Evolutionary conservation across 257 asterid species (phyloP).

Genomic region (Cinchona pubescens): DNA sequence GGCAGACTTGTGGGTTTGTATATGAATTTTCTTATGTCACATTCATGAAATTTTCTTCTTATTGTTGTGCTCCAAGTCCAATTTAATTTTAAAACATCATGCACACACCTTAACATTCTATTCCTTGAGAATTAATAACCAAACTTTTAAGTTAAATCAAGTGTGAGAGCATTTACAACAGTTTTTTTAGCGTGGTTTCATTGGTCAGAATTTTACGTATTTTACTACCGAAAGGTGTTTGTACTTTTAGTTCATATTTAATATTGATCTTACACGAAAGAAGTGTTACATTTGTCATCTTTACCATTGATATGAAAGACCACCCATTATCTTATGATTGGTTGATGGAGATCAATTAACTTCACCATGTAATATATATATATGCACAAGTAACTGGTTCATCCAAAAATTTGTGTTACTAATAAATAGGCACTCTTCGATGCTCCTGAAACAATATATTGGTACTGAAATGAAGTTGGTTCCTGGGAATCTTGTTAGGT

Average conservation of each 20-base stretch:
- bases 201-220: background rate
- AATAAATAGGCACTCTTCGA: no score
- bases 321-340: no score
- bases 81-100: background rate
- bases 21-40: background rate
- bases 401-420: no score
- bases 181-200: background rate
- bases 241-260: background rate
- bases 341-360: no score
- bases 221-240: background rate
- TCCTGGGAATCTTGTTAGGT: background rate
- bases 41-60: background rate
- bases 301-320: background rate
- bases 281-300: background rate
- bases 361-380: no score
- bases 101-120: background rate
- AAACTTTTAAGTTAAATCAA: background rate
- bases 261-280: background rate
- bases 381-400: background rate
- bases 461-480: background rate
- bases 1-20: conserved; percentile 94
- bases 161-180: background rate
- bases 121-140: background rate
- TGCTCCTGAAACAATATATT: background rate
- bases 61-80: background rate